phyloP scores from a whole-genome alignment of 306 rosid genomes.

The Medicago lupulina region DNA sequence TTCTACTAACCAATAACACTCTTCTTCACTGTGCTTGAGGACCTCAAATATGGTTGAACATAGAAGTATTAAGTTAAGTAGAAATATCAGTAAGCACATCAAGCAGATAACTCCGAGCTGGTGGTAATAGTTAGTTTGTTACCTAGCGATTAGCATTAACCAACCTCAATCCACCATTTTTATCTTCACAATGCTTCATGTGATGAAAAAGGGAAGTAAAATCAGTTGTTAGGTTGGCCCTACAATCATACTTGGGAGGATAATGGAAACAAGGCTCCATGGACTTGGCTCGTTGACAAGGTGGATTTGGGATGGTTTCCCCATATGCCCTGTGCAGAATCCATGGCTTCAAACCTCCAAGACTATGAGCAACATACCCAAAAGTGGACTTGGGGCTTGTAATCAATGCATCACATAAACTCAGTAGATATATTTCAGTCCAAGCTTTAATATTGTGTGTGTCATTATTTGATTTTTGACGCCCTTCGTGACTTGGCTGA shows the following conservation, averaged over 20 bases:
- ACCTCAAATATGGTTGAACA: not conserved
- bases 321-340: conserved; percentile 66
- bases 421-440: conserved; percentile 75
- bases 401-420: conserved; percentile 71
- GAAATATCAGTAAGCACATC: not conserved
- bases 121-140: conserved; percentile 8
- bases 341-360: conserved; percentile 85
- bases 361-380: conserved; percentile 84
- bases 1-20: not conserved
- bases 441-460: conserved; percentile 75
- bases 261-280: conserved; percentile 88
- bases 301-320: conserved; percentile 61
- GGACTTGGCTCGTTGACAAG: conserved; percentile 67
- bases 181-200: conserved; percentile 77
- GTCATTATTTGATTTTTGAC: conserved; percentile 61
- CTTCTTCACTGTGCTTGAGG: conserved; percentile 3
- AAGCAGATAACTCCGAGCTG: not conserved
- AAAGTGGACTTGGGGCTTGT: conserved; percentile 84
- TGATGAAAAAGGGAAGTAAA: conserved; percentile 61
- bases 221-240: conserved; percentile 55
- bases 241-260: conserved; percentile 74
- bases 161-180: conserved; percentile 69
- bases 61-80: not conserved
- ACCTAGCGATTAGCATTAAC: conserved; percentile 35
- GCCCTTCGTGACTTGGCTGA: conserved; percentile 85